Evolutionary conservation across 305 asterid species (phyloP).

Genomic region (Fraxinus angustifolia): DNA sequence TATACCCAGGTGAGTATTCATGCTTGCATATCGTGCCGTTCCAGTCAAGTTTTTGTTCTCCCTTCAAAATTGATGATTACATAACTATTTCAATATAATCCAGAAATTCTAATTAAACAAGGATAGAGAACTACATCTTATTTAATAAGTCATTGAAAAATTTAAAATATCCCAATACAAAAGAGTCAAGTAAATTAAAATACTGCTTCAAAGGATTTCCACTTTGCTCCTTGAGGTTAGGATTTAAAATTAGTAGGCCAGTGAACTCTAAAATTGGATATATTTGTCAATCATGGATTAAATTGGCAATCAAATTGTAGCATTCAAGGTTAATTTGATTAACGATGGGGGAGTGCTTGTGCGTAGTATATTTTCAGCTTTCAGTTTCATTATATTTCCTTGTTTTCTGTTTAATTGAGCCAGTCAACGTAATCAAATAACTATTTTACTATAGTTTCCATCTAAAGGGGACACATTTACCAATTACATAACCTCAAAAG

Average conservation of each 20-base stretch:
- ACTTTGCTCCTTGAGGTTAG: not conserved
- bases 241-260: not conserved
- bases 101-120: not conserved
- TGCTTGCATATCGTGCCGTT: slow-evolving; percentile 92
- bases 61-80: slow-evolving; percentile 40
- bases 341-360: not conserved
- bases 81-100: not conserved
- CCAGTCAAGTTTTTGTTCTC: slow-evolving; percentile 98
- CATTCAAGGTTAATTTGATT: not conserved
- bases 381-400: not conserved
- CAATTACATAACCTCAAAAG: not conserved
- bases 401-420: not conserved
- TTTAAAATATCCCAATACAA: not conserved
- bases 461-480: not conserved
- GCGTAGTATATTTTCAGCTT: not conserved
- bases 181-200: not conserved
- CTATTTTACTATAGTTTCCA: not conserved
- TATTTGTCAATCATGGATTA: not conserved
- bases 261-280: not conserved
- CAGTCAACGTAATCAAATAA: not conserved
- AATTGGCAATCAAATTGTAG: not conserved
- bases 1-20: slow-evolving; percentile 95
- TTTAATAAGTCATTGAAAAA: not conserved
- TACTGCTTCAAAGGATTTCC: not conserved
- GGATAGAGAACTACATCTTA: not conserved